Evolutionary conservation across 768 basidiomycete genomes (phyloP).

Genomic region (Dendrothele bispora): DNA sequence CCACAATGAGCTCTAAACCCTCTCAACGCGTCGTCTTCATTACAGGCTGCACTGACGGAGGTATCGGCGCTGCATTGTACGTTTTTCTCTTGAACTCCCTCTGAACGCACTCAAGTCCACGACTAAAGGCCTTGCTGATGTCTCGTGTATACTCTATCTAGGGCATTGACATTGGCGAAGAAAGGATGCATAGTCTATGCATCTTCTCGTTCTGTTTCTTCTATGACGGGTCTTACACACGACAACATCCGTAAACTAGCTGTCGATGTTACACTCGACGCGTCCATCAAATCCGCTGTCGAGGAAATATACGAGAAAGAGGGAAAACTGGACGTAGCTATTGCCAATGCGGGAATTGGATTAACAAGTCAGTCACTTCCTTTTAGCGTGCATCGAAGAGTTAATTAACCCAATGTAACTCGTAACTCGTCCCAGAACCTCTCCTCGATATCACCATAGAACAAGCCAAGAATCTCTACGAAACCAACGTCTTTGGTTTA

Average conservation of each 20-base stretch:
- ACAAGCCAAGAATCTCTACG: conserved; percentile 17
- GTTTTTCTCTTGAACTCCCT: conserved; percentile 14
- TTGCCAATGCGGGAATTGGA: conserved; percentile 51
- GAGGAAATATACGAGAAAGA: conserved; percentile 39
- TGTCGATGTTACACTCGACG: conserved; percentile 47
- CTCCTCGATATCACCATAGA: conserved; percentile 25
- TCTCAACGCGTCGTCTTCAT: conserved; percentile 35
- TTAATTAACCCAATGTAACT: background rate
- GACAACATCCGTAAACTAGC: conserved; percentile 32
- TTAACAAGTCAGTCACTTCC: background rate
- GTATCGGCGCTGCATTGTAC: conserved; percentile 49
- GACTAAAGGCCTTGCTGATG: too few relatives aligned
- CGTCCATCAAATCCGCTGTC: conserved; percentile 35
- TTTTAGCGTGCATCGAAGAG: background rate
- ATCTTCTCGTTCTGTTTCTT: conserved; percentile 43
- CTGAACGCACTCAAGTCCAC: conserved; percentile 1
- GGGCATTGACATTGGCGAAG: conserved; percentile 37
- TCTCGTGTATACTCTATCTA: conserved; percentile 32
- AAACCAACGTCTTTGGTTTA: conserved; percentile 27
- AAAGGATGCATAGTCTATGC: conserved; percentile 54
- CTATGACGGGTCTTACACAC: conserved; percentile 41
- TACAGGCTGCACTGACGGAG: conserved; percentile 51
- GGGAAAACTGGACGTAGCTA: conserved; percentile 49
- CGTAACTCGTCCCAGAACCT: conserved; percentile 16
- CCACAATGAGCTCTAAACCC: too few relatives aligned